phyloP scores from a whole-genome alignment of 768 basidiomycete species.

The Mycena olivaceomarginata region DNA sequence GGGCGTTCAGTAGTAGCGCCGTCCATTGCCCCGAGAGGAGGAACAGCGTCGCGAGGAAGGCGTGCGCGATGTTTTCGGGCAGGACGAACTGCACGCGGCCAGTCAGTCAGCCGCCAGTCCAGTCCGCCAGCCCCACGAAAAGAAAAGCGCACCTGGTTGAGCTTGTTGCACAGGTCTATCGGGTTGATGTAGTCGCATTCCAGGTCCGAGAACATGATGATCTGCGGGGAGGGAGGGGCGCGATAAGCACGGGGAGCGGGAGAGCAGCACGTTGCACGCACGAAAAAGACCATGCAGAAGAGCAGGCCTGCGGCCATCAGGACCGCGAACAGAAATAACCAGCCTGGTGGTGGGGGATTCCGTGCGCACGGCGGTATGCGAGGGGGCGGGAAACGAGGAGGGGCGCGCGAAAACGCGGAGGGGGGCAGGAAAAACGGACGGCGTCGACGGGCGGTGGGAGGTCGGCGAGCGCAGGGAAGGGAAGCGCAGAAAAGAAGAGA shows the following conservation, averaged over 20 bases:
- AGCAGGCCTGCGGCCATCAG: conserved; percentile 95
- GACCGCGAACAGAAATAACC: conserved; percentile 96
- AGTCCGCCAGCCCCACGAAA: too few relatives aligned
- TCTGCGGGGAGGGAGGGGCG: conserved; percentile 66
- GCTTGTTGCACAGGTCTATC: conserved; percentile 99
- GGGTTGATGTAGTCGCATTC: conserved; percentile 99
- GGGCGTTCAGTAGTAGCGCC: conserved; percentile 93
- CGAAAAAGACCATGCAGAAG: conserved; percentile 99
- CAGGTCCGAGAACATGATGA: conserved; percentile 99
- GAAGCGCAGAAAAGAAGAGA: not conserved
- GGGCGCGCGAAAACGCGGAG: not conserved
- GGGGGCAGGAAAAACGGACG: not conserved
- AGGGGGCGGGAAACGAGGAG: not conserved
- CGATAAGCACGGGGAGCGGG: conserved; percentile 1
- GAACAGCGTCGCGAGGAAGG: conserved; percentile 93
- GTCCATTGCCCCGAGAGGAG: conserved; percentile 97
- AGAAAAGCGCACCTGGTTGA: conserved; percentile 85
- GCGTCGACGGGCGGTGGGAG: not conserved
- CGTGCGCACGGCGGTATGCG: not conserved
- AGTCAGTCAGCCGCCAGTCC: not conserved
- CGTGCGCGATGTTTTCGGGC: conserved; percentile 97
- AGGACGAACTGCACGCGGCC: conserved; percentile 87
- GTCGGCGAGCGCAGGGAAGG: too few relatives aligned
- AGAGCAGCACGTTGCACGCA: conserved; percentile 65
- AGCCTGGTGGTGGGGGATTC: conserved; percentile 11